Percentiles rank a stretch among this genome's conserved stretches.
Evolutionary conservation across 75 land plant species (phyloP).

Genomic region (Selaginella tamariscina): DNA sequence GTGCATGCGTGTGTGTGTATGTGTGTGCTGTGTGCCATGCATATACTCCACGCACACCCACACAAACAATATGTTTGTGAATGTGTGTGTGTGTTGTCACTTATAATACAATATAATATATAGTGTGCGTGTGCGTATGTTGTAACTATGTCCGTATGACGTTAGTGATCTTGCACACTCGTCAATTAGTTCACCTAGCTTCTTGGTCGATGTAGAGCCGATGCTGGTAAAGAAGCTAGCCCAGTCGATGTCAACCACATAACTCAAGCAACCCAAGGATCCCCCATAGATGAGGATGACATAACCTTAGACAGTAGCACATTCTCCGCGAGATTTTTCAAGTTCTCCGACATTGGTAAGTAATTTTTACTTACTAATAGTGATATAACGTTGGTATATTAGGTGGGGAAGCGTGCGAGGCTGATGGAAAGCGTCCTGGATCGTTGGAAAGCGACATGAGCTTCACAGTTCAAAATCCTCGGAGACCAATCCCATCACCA

Average conservation of each 20-base stretch:
- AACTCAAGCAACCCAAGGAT: neutral
- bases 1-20: no score
- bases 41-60: no score
- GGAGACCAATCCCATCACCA: neutral
- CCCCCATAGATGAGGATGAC: neutral
- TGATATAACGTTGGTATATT: no score
- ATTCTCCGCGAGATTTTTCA: neutral
- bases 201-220: neutral
- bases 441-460: neutral
- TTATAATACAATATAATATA: no score
- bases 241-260: neutral
- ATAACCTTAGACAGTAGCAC: neutral
- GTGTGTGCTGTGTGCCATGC: no score
- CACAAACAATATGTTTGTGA: no score
- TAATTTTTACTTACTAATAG: no score
- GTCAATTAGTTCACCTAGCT: no score
- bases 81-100: no score
- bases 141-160: no score
- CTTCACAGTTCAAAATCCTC: neutral
- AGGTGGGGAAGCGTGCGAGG: neutral
- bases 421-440: neutral
- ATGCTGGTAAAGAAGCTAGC: neutral
- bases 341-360: neutral
- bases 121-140: no score
- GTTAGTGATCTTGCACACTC: no score